These are phyloP conservation scores for Phaffomyces antillensis DNA, from an alignment of 805 yeast genomes.

Conservation along the genomic window DNA sequence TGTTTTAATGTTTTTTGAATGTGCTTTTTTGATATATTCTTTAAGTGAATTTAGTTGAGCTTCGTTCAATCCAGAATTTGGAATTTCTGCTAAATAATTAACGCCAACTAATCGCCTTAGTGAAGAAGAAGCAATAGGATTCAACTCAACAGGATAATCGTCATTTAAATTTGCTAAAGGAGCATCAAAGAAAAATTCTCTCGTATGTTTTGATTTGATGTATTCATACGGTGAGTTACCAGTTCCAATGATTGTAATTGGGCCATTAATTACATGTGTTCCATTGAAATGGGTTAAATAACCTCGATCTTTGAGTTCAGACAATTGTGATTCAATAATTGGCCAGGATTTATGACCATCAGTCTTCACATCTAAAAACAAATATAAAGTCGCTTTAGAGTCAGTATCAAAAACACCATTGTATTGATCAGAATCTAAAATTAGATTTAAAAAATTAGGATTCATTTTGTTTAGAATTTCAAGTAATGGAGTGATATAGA, in stretches of 20 bases:
- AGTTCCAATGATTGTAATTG: constrained; percentile 59
- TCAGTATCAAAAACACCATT: constrained; percentile 40
- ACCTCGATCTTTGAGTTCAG: constrained; percentile 41
- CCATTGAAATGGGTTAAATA: constrained; percentile 42
- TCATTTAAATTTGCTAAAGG: constrained; percentile 29
- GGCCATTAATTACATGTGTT: constrained; percentile 37
- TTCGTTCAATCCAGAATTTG: constrained; percentile 27
- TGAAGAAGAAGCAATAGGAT: constrained; percentile 40
- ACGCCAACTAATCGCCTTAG: constrained; percentile 26
- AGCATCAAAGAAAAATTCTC: constrained; percentile 42
- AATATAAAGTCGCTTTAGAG: constrained; percentile 44
- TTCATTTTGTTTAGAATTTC: constrained; percentile 45
- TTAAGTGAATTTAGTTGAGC: constrained; percentile 31
- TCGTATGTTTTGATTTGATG: constrained; percentile 28
- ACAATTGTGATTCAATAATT: constrained; percentile 39
- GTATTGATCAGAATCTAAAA: not conserved
- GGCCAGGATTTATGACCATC: constrained; percentile 40
- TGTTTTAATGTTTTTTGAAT: constrained; percentile 43
- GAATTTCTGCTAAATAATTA: constrained; percentile 5
- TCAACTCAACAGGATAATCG: constrained; percentile 19
- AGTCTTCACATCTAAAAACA: constrained; percentile 64
- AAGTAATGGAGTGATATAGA: constrained; percentile 51
- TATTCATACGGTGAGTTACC: constrained; percentile 54
- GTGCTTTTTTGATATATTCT: constrained; percentile 33
- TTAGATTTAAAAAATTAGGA: constrained; percentile 9